Base-by-base conservation (phyloP, 768 basidiomycete species). In the Tylopilus plumbeoviolaceoides region DNA sequence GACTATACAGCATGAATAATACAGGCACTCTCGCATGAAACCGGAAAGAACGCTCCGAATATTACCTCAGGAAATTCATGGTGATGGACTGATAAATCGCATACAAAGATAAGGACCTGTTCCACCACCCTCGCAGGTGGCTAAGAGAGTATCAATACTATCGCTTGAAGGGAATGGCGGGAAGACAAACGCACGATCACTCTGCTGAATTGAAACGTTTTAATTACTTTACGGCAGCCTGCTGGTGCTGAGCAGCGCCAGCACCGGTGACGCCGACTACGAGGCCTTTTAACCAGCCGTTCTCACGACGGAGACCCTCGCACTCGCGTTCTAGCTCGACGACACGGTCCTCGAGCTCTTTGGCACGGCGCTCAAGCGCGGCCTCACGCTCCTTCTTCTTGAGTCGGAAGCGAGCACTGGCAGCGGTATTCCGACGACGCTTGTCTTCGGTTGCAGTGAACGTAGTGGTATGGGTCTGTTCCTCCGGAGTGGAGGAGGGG, bases 301-400 rank as follows among this genome's bases (percentile, higher is more conserved):
- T 97, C 74, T 97, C 93, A 53, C 89, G 78, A 44, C 91, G 77
- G 46, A 95, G 75, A 0, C 81, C 84, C 69, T 95, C 93, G 69
- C 94, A 94, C 70, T 95, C 92, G 68, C 88, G 81, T 73, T 97
- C 94, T 14, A 97, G 78, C 62, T 89, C 89, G 50, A 72, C 76
- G 14, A 95, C 90, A 48, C 85, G 81, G 0, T 74, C 74, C 65
- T 92, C 89, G 15, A 95, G 77, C 64, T 95, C 91, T 73, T 91
- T 92, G 15, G 89, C 83, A 62, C 83, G 85, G 40, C 77, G 79
- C 72, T 95, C 94, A 20, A 95, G 75, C 15, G 94, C 93, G 2
- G 83, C 86, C 72, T 97, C 94, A 14, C 94, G 79, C 71, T 95
- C 91, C 76, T 97, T 97, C 78, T 97, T 97, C 80, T 95, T 97